Percentiles rank a stretch among this genome's conserved stretches.
Evolutionary conservation across 768 basidiomycete genomes (phyloP).

Genomic region (Boletus patriciae): DNA sequence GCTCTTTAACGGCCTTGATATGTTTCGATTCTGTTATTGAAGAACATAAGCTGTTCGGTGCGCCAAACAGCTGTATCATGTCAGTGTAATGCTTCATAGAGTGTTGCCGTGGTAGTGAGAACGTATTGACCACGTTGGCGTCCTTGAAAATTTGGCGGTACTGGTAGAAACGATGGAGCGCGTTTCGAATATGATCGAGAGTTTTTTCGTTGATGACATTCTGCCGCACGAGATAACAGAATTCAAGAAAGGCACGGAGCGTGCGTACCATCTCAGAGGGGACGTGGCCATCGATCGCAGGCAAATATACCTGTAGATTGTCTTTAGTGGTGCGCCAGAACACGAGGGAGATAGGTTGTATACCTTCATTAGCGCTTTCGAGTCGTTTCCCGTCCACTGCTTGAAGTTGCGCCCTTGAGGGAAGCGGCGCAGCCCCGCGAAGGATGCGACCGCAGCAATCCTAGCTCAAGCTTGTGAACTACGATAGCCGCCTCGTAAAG

Average conservation of each 20-base stretch:
- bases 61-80: slow-evolving; percentile 21
- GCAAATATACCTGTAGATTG: not conserved
- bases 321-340: too few relatives aligned
- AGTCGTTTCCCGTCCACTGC: slow-evolving; percentile 41
- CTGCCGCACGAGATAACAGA: slow-evolving; percentile 33
- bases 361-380: slow-evolving; percentile 41
- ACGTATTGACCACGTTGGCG: too few relatives aligned
- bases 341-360: too few relatives aligned
- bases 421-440: not conserved
- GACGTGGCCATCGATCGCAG: slow-evolving; percentile 26
- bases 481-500: too few relatives aligned
- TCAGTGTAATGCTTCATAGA: too few relatives aligned
- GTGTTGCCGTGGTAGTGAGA: too few relatives aligned
- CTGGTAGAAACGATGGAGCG: slow-evolving; percentile 21
- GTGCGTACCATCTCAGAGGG: slow-evolving; percentile 17
- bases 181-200: slow-evolving; percentile 10
- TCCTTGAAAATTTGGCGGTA: slow-evolving; percentile 19
- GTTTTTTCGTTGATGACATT: slow-evolving; percentile 16
- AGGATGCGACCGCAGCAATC: not conserved
- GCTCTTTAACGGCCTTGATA: slow-evolving; percentile 34
- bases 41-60: slow-evolving; percentile 37
- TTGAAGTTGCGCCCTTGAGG: slow-evolving; percentile 18
- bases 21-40: slow-evolving; percentile 39
- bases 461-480: not conserved
- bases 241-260: slow-evolving; percentile 27